These are phyloP conservation scores for Rhodofomes roseus DNA, from an alignment of 1,284 basidiomycete species.

Conservation along the genomic window DNA sequence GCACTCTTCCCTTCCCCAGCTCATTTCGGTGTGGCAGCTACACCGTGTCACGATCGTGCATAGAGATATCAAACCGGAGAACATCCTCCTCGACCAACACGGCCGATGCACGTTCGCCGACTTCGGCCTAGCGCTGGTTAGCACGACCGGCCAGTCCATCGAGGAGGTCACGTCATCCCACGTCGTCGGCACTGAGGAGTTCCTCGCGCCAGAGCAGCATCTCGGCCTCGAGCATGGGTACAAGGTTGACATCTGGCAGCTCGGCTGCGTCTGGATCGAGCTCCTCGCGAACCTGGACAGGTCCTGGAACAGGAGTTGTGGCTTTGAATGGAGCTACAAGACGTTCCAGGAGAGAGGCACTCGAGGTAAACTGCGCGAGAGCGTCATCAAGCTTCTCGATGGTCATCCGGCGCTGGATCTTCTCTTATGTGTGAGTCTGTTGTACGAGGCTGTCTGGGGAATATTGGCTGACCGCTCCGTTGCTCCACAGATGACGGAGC, in stretches of 20 bases:
- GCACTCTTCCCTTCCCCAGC: slow-evolving; percentile 8
- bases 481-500: slow-evolving; percentile 17
- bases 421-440: slow-evolving; percentile 6
- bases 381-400: not conserved
- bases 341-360: not conserved
- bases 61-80: slow-evolving; percentile 25
- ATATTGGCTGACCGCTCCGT: not conserved
- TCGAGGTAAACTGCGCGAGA: not conserved
- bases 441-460: not conserved
- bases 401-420: slow-evolving; percentile 3
- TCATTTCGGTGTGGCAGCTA: slow-evolving; percentile 16
- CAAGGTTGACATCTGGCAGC: slow-evolving; percentile 20
- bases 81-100: slow-evolving; percentile 18
- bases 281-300: slow-evolving; percentile 7
- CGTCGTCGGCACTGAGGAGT: slow-evolving; percentile 16
- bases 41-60: slow-evolving; percentile 15
- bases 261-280: slow-evolving; percentile 21
- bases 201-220: slow-evolving; percentile 18
- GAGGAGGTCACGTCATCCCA: slow-evolving; percentile 16
- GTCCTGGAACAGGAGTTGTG: slow-evolving; percentile 1
- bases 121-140: slow-evolving; percentile 11
- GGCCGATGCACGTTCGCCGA: slow-evolving; percentile 21
- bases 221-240: slow-evolving; percentile 7
- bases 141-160: slow-evolving; percentile 34
- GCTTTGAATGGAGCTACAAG: not conserved